Base-by-base conservation (phyloP, 2,329 filamentous ascomycete species). In the Cladophialophora bantiana region DNA sequence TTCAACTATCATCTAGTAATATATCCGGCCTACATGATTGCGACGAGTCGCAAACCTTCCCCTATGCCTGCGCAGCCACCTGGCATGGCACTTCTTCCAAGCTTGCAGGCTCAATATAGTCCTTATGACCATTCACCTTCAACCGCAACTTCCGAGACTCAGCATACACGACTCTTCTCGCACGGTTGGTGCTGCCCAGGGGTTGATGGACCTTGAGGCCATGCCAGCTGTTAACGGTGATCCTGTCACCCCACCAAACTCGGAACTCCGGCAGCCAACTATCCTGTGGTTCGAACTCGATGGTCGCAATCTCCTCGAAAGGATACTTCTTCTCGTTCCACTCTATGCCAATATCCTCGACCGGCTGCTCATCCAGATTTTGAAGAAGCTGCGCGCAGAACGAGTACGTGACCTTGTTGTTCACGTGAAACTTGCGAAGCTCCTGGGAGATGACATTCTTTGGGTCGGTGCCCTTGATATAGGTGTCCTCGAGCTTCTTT, bases 271-370 rank as follows among this genome's bases (percentile, higher is more conserved):
- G 67, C 3, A 67, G 7, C 67, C 67, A 70, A 36, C 64, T 67
- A 54, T 70, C 68, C 42, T 70, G 68, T 15, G 66, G 66, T 36
- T 67, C 61, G 50, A 70, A 70, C 40, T 69, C 67, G 35, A 70
- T 31, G 15, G 66, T 69, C 12, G 68, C 68, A 26, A 97, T 87
- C 71, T 87, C 88, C 80, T 98, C 94, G 9, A 94, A 93, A 31
- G 85, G 81, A 68, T 97, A 94, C 80, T 91, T 94, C 82, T 96
- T 95, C 84, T 95, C 96, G 83, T 98, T 97, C 94, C 94, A 98
- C 85, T 91, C 96, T 4, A 99, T 90, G 67, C 93, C 93, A 36
- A 98, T 95, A 69, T 89, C 90, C 59, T 98, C 94, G 4, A 70
- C 67, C 4, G 67, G 64, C 61, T 70, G 68, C 48, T 70, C 68